Conservation (phyloP, 176 grass and related monocot species). For the Rhynchospora breviuscula region DNA sequence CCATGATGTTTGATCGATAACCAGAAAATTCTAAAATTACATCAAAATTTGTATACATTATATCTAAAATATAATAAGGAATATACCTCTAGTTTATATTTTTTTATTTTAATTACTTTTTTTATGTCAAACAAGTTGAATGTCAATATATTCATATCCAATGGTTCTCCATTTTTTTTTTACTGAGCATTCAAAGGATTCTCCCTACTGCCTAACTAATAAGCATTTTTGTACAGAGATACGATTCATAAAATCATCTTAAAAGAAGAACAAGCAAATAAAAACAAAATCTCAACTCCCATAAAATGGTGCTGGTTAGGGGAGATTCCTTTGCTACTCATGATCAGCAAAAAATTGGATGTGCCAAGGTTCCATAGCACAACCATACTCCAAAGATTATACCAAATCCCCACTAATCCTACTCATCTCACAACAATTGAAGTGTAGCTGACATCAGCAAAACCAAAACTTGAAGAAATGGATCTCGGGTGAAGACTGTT, state of each 20-base stretch:
- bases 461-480: conserved; percentile 12
- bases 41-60: no score
- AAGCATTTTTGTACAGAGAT: conserved; percentile 7
- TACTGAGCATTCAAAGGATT: background rate
- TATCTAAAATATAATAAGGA: no score
- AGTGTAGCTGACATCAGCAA: background rate
- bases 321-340: background rate
- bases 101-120: no score
- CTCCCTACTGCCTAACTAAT: background rate
- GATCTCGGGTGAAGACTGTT: conserved; percentile 6
- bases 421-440: conserved; percentile 11
- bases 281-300: background rate
- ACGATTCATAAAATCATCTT: background rate
- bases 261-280: background rate
- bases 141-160: background rate
- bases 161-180: background rate
- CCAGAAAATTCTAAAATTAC: no score
- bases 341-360: conserved; percentile 20
- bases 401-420: background rate
- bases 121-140: no score
- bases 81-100: no score
- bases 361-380: background rate
- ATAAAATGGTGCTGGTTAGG: background rate
- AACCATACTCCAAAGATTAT: background rate
- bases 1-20: no score